phyloP scores from a whole-genome alignment of 768 basidiomycete genomes.

The Tephrocybe sp. region DNA sequence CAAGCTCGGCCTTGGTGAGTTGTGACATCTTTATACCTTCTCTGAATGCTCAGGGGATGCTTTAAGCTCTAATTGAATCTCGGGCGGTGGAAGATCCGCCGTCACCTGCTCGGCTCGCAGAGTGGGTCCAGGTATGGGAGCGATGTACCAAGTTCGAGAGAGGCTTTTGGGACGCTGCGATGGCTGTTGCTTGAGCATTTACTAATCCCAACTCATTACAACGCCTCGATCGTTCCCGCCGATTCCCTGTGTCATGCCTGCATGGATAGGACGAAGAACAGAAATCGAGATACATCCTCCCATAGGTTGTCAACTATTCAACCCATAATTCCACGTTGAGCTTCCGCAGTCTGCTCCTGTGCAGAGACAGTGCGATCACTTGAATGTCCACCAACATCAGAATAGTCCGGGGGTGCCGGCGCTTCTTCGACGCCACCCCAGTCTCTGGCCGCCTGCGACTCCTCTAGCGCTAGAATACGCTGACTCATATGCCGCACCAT shows the following conservation, averaged over 20 bases:
- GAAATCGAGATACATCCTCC: too few species aligned
- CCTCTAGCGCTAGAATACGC: neutral
- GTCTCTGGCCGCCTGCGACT: neutral
- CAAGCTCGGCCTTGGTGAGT: conserved; percentile 67
- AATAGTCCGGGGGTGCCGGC: neutral
- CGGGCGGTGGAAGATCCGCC: conserved; percentile 64
- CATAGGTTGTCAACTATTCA: too few species aligned
- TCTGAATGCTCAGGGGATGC: neutral
- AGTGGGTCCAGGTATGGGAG: conserved; percentile 75
- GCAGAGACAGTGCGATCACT: neutral
- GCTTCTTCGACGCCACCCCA: neutral
- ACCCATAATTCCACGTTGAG: too few species aligned
- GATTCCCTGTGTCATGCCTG: neutral
- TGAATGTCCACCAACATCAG: neutral
- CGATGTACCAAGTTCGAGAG: conserved; percentile 77
- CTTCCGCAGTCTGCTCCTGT: neutral
- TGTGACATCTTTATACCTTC: neutral
- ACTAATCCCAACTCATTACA: too few species aligned
- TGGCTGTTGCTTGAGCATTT: conserved; percentile 21
- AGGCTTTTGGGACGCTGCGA: conserved; percentile 80
- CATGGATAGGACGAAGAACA: too few species aligned
- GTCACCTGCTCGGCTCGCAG: conserved; percentile 52
- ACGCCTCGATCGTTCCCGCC: too few species aligned
- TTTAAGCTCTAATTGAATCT: conserved; percentile 70
- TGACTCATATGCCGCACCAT: neutral